Base-by-base conservation (phyloP, 1,284 basidiomycete species). In the Sphaerobolus stellatus region DNA sequence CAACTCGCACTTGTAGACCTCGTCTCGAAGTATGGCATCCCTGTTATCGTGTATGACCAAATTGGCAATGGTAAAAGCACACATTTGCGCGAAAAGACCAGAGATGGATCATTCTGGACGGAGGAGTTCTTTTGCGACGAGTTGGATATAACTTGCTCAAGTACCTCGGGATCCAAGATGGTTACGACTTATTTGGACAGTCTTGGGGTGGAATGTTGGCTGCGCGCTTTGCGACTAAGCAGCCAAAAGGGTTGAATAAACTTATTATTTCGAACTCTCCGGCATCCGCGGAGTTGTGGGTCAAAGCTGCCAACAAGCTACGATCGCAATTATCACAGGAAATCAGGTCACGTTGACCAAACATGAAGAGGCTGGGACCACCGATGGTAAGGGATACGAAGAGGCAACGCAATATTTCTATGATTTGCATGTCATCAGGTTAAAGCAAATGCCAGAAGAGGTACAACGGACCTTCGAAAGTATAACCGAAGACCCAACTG, bases 151-250 rank as follows among this genome's bases (percentile, higher is more conserved):
- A 73, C 56, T 60, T 82, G 0, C 58, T 79, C 14, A 24, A 54
- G 7, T 62, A 75, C 43, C 64, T 82, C 1, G 65, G 66, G 0
- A 70, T 80, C 40, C 44, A 62, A 18, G 60, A 66, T 13, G 57
- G 70, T 36, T 80, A 72, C 59, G 70, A 73, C 57, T 58, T 80
- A 4, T 59, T 75, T 11, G 79, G 79, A 0, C 78, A 80, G 46
- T 79, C 75, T 13, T 79, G 75, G 74, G 80, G 79, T 20, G 77
- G 69, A 5, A 79, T 79, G 67, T 65, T 81, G 18, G 78, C 65
- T 0, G 65, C 71, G 1, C 61, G 62, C 7, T 72, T 69, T 36
- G 62, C 63, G 20, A 56, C 64, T 3, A 48, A 61, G 43, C 69
- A 70, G 16, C 76, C 77, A 0, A 54, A 57, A 3, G 76, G 76